Base-by-base conservation (phyloP, 179 eudicot species). In the Kewa caespitosa region DNA sequence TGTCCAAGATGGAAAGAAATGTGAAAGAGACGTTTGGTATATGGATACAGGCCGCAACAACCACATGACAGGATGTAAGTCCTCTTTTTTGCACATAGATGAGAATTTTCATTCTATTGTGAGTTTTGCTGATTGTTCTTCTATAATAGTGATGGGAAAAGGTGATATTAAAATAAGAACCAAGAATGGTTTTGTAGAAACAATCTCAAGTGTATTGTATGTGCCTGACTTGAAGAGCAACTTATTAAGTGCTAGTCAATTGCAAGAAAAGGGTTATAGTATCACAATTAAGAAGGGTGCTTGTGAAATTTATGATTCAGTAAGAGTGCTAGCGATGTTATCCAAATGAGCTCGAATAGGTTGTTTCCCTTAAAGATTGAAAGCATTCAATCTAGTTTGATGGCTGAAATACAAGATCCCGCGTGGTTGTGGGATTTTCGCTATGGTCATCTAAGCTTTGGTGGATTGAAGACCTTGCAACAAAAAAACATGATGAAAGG, bases 11-110 rank as follows among this genome's bases (percentile, higher is more conserved):
- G 46, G 20, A 12, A n/a, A 59, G 23, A 36, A 64, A 18, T 0
- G 64, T 1, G 67, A 73, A 0, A 1, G 2, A 4, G 52, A 42
- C 30, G 32, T 78, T n/a, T 84, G 78, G 84, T 78, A 67, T 50
- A 43, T 81, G 36, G 82, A 84, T 67, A 70, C 79, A 3, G 68
- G 84, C 1, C 78, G 79, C 11, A 79, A 71, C 23, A 82, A 82
- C 37, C 85, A 82, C 70, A 82, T 71, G 80, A 54, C 77, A 38
- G 77, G 68, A 54, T 25, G 43, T 73, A 78, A 78, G 81, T 54
- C 76, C 10, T 67, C 77, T 23, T 76, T 81, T 60, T 71, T 73
- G 6, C 9, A 66, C 39, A 48, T 76, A 37, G 63, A 76, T 69
- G 81, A 72, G 54, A 3, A 55, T 43, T 77, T 74, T 67, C 63